These are phyloP conservation scores for Huntiella omanensis DNA, from an alignment of 2,329 filamentous ascomycete genomes.

Conservation along the genomic window DNA sequence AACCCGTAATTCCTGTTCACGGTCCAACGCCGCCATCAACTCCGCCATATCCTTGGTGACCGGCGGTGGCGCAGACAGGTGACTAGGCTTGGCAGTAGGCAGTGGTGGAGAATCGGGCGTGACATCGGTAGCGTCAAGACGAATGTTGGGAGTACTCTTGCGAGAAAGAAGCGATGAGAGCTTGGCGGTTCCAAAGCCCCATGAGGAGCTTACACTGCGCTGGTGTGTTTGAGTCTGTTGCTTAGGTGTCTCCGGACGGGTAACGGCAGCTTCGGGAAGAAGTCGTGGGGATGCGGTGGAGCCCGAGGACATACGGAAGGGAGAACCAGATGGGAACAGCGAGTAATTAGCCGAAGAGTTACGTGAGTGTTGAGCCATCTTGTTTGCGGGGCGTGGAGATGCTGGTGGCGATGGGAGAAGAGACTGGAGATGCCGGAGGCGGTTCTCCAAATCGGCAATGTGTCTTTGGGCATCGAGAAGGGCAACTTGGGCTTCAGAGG, in stretches of 20 bases:
- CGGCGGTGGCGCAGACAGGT: slow-evolving; percentile 18
- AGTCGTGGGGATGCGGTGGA: slow-evolving; percentile 14
- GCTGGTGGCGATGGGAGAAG: slow-evolving; percentile 36
- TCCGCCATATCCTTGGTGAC: slow-evolving; percentile 17
- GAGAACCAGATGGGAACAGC: slow-evolving; percentile 12
- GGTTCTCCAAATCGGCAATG: slow-evolving; percentile 50
- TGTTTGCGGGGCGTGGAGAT: slow-evolving; percentile 47
- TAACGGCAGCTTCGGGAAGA: slow-evolving; percentile 16
- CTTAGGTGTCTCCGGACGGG: slow-evolving; percentile 8
- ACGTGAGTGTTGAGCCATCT: slow-evolving; percentile 13
- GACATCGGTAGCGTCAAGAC: slow-evolving; percentile 11
- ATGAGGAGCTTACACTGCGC: slow-evolving; percentile 23
- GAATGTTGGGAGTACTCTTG: slow-evolving; percentile 26
- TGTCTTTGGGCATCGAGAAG: slow-evolving; percentile 31
- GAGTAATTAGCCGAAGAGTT: slow-evolving; percentile 13
- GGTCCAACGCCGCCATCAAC: slow-evolving; percentile 43
- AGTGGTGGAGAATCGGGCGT: slow-evolving; percentile 13
- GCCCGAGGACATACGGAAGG: neutral
- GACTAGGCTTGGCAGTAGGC: slow-evolving; percentile 13
- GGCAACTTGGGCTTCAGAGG: slow-evolving; percentile 11
- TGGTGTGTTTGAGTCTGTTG: neutral
- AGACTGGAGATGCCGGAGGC: slow-evolving; percentile 50
- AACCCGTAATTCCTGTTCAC: slow-evolving; percentile 46
- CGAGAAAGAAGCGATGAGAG: slow-evolving; percentile 28
- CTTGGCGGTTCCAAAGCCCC: slow-evolving; percentile 23